Base-by-base conservation (phyloP, 2,329 filamentous ascomycete species). In the Penicillium sp. region DNA sequence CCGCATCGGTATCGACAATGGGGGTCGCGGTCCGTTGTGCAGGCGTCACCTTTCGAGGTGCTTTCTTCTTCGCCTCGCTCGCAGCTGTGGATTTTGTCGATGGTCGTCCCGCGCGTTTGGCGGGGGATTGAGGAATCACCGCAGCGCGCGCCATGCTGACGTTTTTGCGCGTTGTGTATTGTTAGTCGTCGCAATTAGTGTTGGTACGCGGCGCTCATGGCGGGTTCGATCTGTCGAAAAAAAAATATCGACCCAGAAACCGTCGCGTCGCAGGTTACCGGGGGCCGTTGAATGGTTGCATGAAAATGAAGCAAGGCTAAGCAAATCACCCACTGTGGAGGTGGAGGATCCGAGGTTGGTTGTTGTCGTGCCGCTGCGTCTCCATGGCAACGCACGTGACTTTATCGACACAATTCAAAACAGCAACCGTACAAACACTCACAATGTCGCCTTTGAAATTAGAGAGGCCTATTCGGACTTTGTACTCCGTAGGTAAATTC, bases 61-160 rank as follows among this genome's bases (percentile, higher is more conserved):
- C 39, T 18, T 50, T 53, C 36, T 45, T 60, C 42, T 55, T 46
- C 8, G 50, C 41, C 19, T 51, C 51, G 10, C 53, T 49, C 18
- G 57, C 45, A n/a, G 52, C 49, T 39, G 55, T 60, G 1, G 55
- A 39, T 27, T 49, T 50, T 4, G 55, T 44, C 13, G 50, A 58
- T 10, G 56, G 50, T 19, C 59, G 57, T 10, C 45, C 38, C 8
- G 36, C 56, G 31, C 57, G 50, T 43, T 57, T 61, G 4, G 39
- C 53, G 33, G 59, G 59, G 34, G 58, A 58, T 10, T 50, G 51
- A 3, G 59, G 59, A 16, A 61, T 52, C 30, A 61, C 54, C 35
- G 59, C 59, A 33, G 59, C 58, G 34, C 59, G 59, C 40, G 59
- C 59, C 59, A 61, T 61, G 19, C 43, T 44, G 41, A 34, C 45